Conservation (phyloP, 2,329 filamentous ascomycete genomes). For the Fusarium lateritium region DNA sequence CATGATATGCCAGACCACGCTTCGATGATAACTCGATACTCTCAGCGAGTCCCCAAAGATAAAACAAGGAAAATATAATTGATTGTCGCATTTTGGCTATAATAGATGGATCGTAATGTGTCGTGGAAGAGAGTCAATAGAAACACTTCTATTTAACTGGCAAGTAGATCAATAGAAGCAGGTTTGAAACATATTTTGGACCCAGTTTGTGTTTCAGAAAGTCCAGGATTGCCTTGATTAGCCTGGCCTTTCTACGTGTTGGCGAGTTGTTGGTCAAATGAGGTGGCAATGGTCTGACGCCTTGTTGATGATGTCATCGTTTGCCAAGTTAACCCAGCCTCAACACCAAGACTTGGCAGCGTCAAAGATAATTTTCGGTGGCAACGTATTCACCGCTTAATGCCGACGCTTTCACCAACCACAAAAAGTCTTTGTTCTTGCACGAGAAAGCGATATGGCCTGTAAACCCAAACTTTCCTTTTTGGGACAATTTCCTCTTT, state of each 20-base stretch:
- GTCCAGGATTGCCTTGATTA: slow-evolving; percentile 31
- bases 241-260: slow-evolving; percentile 21
- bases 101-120: background rate
- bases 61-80: slow-evolving; percentile 6
- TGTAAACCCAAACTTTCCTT: background rate
- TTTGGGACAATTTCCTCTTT: slow-evolving; percentile 2
- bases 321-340: slow-evolving; percentile 25
- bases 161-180: background rate
- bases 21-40: slow-evolving; percentile 39
- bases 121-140: background rate
- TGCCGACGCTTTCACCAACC: background rate
- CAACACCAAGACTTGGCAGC: slow-evolving; percentile 32
- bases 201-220: slow-evolving; percentile 26
- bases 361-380: slow-evolving; percentile 5
- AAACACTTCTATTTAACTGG: background rate
- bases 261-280: slow-evolving; percentile 10
- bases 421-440: too few species aligned
- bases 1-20: slow-evolving; percentile 46
- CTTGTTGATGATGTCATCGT: slow-evolving; percentile 30
- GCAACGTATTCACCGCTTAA: slow-evolving; percentile 5
- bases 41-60: slow-evolving; percentile 4
- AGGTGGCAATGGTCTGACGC: slow-evolving; percentile 29
- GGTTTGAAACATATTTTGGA: slow-evolving; percentile 25
- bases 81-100: slow-evolving; percentile 24
- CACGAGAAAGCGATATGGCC: too few species aligned